Evolutionary conservation across 176 grass and related monocot species (phyloP), one percentile per base, ranked within the genome.

Genomic region (Poa pratensis): DNA sequence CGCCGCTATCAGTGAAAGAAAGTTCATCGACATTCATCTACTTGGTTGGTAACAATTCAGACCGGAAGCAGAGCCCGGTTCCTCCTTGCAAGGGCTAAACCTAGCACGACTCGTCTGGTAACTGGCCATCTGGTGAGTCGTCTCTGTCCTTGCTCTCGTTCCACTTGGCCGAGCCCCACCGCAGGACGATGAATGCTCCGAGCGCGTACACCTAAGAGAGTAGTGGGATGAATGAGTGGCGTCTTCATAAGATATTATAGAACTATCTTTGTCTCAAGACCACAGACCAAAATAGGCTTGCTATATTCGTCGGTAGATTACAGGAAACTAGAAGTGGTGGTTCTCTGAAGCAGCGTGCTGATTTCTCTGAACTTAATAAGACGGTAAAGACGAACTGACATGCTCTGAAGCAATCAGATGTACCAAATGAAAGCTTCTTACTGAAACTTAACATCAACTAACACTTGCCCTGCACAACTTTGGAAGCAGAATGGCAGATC

Each of bases 151-250:
- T 90, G 81, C 68, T 88, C 52, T 93, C 90, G 79, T 84, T 84
- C 90, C 90, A 94, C 78, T 84, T 89, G 35, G 82, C 92, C 92
- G 89, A 97, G 80, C 76, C 69, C 90, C 95, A 97, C 66, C 86
- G 89, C 58, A 81, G 22, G 61, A 97, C 80, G 27, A 94, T 73
- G 79, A 97, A 91, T 17, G 86, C 89, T 46, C 92, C 92, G 76
- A 97, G 79, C 50, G 90, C 90, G 57, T 97, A 94, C 14, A 97
- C 90, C 92, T 97, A 60, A 54, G 53, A 42, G 43, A 55, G 49
- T 10, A 78, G 37, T n/a, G 26, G 19, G 18, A 52, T 10, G 0
- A 48, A 61, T 23, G 18, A 62, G 26, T 43, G 1, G 55, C 4
- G 7, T 9, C 49, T 58, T 50, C 7, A 67, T 78, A 49, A 62